Percentiles rank a stretch among this genome's conserved stretches.
Evolutionary conservation across 2,329 filamentous ascomycete genomes (phyloP).

Genomic region (Apiospora rasikravindrae): DNA sequence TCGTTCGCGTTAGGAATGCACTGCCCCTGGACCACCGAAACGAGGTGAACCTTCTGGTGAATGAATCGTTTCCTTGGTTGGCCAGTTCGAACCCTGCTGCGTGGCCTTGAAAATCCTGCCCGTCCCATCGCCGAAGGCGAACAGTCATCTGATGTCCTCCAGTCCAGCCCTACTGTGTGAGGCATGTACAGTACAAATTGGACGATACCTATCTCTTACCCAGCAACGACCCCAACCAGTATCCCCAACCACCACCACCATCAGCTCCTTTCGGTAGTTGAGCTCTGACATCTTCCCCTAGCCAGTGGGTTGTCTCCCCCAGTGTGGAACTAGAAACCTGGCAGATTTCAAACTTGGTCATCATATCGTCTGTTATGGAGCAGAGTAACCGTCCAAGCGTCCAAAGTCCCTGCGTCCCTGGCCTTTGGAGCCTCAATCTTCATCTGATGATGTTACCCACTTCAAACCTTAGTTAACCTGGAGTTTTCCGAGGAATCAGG

Average conservation of each 20-base stretch:
- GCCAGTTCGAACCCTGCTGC: not conserved
- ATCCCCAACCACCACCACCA: not conserved
- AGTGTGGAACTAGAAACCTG: constrained; percentile 12
- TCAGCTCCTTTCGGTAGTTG: constrained; percentile 5
- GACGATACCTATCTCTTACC: not conserved
- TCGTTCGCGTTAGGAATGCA: not conserved
- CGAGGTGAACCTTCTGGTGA: not conserved
- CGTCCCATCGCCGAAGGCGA: not conserved
- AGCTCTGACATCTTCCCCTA: not conserved
- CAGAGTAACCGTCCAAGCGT: not conserved
- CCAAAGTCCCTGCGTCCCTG: not conserved
- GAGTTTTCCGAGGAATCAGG: not conserved
- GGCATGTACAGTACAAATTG: constrained; percentile 3
- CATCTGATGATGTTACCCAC: constrained; percentile 14
- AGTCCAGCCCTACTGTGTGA: constrained; percentile 2
- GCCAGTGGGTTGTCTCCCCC: constrained; percentile 1
- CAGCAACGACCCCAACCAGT: not conserved
- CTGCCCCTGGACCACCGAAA: constrained; percentile 11
- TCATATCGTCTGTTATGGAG: constrained; percentile 11
- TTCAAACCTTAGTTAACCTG: constrained; percentile 1
- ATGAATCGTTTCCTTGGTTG: not conserved
- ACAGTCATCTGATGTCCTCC: constrained; percentile 7
- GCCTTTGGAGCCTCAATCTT: constrained; percentile 8
- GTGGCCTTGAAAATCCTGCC: not conserved
- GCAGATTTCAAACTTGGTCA: constrained; percentile 15